A percentile compares a stretch with the other conserved stretches of the same genome.
Evolutionary conservation across 2,329 filamentous ascomycete species (phyloP).

Genomic region (Cladosporium sp.): DNA sequence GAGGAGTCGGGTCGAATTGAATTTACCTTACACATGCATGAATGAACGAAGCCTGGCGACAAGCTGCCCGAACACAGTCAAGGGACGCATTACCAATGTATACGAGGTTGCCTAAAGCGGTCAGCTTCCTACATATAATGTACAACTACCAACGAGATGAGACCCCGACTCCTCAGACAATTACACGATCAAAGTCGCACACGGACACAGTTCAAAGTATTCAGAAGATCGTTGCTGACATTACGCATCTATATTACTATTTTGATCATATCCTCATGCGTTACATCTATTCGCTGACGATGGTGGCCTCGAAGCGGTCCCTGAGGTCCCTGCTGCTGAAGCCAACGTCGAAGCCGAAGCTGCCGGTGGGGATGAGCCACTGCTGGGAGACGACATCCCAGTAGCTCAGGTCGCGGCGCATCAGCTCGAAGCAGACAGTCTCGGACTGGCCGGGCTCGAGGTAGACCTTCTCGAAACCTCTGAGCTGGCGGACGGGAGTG

Average conservation of each 20-base stretch:
- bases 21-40: no score
- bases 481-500: slow-evolving; percentile 30
- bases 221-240: slow-evolving; percentile 2
- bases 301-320: slow-evolving; percentile 17
- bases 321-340: slow-evolving; percentile 19
- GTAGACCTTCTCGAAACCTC: slow-evolving; percentile 45
- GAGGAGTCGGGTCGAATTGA: not conserved
- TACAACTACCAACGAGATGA: not conserved
- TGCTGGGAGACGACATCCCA: slow-evolving; percentile 46
- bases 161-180: not conserved
- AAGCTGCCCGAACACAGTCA: no score
- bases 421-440: slow-evolving; percentile 43
- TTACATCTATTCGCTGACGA: slow-evolving; percentile 8
- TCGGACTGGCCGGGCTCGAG: slow-evolving; percentile 31
- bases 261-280: not conserved
- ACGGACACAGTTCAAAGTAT: not conserved
- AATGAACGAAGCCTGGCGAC: not conserved
- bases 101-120: no score
- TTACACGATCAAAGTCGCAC: not conserved
- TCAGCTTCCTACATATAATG: no score
- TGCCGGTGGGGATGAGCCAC: slow-evolving; percentile 38
- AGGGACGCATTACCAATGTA: no score
- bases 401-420: slow-evolving; percentile 46
- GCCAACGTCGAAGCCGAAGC: slow-evolving; percentile 17
- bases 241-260: slow-evolving; percentile 7